Evolutionary conservation across 176 grass and related monocot genomes (phyloP), one percentile per base, ranked within the genome.

Genomic region (Ananas comosus): DNA sequence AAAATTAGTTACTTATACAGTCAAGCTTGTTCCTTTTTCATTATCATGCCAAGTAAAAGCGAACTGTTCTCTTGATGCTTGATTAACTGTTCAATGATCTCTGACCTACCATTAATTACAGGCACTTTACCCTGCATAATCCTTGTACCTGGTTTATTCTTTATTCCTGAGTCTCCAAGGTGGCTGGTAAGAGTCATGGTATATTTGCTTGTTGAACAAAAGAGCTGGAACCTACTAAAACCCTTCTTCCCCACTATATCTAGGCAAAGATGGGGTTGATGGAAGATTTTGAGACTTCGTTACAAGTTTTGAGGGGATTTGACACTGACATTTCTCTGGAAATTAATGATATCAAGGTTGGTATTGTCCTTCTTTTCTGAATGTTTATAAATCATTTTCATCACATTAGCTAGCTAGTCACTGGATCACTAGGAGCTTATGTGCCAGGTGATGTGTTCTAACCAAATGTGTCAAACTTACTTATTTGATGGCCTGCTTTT

Each of bases 291-390:
- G 94, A 99, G 54, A 68, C 75, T 49, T 93, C 94, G 0, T 69
- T 99, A 66, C 94, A 99, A 90, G 94, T 99, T 74, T 51, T 99
- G 80, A 90, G 94, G 82, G 94, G 94, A 77, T 99, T 93, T 53
- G 94, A 99, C 64, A 82, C 87, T 74, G 94, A 97, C 66, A 97
- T 97, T 53, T 80, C 76, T 51, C 52, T 75, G 25, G 89, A 97
- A 90, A 73, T 86, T 25, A 90, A 88, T 86, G 94, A 97, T 73
- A 97, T 97, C 64, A 97, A 97, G 89, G 94, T 75, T 81, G 71
- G 14, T 23, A 59, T 12, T 69, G 58, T 11, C 57, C 14, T 59
- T 61, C 17, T 9, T 61, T 61, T 61, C 56, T 11, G 17, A 61
- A 7, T 21, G 17, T 19, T 18, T 18, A 2, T 18, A 61, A 61